Base-by-base conservation (phyloP, 257 asterid species). In the Scutellaria galericulata region DNA sequence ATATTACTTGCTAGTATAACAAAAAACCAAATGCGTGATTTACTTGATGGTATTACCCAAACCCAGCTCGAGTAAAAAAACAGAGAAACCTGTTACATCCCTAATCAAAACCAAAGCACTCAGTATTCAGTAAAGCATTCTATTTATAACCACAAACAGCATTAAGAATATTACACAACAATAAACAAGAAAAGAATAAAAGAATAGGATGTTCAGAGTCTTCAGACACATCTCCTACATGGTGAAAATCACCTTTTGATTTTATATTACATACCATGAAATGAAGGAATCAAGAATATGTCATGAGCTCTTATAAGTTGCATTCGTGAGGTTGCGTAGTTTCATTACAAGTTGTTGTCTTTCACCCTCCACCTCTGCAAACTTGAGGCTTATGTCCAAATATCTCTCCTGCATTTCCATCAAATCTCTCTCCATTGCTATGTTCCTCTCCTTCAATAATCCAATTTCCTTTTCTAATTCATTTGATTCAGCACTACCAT, bases 311-410 rank as follows among this genome's bases (percentile, higher is more conserved):
- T 79, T 83, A 18, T 18, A 18, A 61, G 78, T 88, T 18, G 89
- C 77, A 18, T 86, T 88, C 66, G 68, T 82, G 41, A 90, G 88
- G 74, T 79, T 85, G 51, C 97, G 93, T 66, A 92, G 39, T 77
- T 78, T 86, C 98, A 92, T 92, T 39, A 92, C 89, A 35, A 92
- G 98, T 31, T 87, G 88, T 48, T 92, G 97, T 67, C 98, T 80
- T 88, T 92, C 98, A 6, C 98, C 97, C 76, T 92, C 98, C 2
- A 92, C 98, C 83, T 92, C 97, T 44, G 97, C 98, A 86, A 92
- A 92, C 78, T 83, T 92, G 48, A 90, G 89, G 83, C 98, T 92
- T 80, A 90, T 88, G 72, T 90, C 97, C 18, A 95, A 87, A 78
- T 92, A 92, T 68, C 97, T 84, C 74, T 85, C 97, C 75, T 92